Evolutionary conservation across 192 early-diverging fungal species (phyloP), one percentile per base, ranked within the genome.

Genomic region (Umbelopsis sp.): DNA sequence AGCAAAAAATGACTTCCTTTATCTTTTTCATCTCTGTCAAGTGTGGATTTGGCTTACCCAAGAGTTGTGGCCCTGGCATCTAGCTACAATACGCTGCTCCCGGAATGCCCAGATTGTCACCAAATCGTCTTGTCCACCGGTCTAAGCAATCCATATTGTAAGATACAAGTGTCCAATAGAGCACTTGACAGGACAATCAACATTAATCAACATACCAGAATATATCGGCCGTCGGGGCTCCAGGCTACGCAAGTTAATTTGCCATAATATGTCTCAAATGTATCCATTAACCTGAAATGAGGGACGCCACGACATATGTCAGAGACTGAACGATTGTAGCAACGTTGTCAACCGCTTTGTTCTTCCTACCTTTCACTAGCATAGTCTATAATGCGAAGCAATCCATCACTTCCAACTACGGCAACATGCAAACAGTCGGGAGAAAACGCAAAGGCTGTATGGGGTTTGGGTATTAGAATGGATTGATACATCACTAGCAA

Each of bases 121-220:
- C 13, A 97, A 71, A 73, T 99, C 95, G 79, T 99, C 96, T 71
- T 99, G 94, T 11, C 95, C 94, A 23, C 97, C 95, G 3, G 91
- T 88, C 74, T 85, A 67, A 46, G 11, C 55, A 44, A 55, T 87
- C 61, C 46, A 77, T 33, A 30, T 3, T 13, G 13, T 30, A 13
- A 52, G 46, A 48, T 21, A 21, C 66, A 37, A 11, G 22, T 9
- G 9, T 13, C 8, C 22, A 66, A 30, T 3, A 30, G 27, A 30
- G 27, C 3, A 64, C 35, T 64, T 13, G 49, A 18, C 30, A 33
- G 21, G 21, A 35, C 5, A 5, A 9, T 2, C 22, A 1, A 4
- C 49, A 55, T 82, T 12, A 5, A 9, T 2, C 22, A 1, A 4
- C 49, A 55, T 82, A 86, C 84, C 69, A 91, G 75, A 21, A 93